Evolutionary conservation across 768 basidiomycete species (phyloP).

Genomic region (Serendipita vermifera): DNA sequence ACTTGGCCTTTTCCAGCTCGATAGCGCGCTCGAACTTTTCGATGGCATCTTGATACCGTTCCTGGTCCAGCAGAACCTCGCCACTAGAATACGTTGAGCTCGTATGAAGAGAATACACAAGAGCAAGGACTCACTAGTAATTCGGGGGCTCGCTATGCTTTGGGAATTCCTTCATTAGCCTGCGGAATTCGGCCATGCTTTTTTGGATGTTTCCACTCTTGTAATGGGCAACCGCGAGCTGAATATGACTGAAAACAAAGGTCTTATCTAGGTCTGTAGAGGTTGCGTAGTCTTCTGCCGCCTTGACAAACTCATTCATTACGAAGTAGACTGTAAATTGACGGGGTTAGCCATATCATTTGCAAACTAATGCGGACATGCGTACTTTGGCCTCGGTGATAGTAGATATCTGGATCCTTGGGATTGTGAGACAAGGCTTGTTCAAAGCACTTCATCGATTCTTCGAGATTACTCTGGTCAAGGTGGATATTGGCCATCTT

Average conservation of each 20-base stretch:
- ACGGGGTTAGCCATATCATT: too few relatives aligned
- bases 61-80: slow-evolving; percentile 84
- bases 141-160: slow-evolving; percentile 80
- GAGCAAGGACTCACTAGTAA: slow-evolving; percentile 62
- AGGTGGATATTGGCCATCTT: slow-evolving; percentile 96
- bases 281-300: slow-evolving; percentile 82
- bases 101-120: not conserved
- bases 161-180: slow-evolving; percentile 75
- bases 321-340: slow-evolving; percentile 69
- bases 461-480: slow-evolving; percentile 75
- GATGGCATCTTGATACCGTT: slow-evolving; percentile 73
- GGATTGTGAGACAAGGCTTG: slow-evolving; percentile 71
- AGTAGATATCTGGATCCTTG: slow-evolving; percentile 89
- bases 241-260: slow-evolving; percentile 96
- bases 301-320: slow-evolving; percentile 74
- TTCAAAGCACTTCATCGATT: slow-evolving; percentile 85
- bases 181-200: slow-evolving; percentile 83
- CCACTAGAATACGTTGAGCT: slow-evolving; percentile 30
- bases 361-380: not conserved
- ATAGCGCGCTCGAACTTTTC: slow-evolving; percentile 89
- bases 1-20: slow-evolving; percentile 74
- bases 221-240: slow-evolving; percentile 94
- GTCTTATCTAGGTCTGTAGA: slow-evolving; percentile 73
- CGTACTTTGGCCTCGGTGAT: slow-evolving; percentile 92
- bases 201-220: slow-evolving; percentile 65